Evolutionary conservation across 2,329 filamentous ascomycete genomes (phyloP).

Genomic region (Nemania diffusa): DNA sequence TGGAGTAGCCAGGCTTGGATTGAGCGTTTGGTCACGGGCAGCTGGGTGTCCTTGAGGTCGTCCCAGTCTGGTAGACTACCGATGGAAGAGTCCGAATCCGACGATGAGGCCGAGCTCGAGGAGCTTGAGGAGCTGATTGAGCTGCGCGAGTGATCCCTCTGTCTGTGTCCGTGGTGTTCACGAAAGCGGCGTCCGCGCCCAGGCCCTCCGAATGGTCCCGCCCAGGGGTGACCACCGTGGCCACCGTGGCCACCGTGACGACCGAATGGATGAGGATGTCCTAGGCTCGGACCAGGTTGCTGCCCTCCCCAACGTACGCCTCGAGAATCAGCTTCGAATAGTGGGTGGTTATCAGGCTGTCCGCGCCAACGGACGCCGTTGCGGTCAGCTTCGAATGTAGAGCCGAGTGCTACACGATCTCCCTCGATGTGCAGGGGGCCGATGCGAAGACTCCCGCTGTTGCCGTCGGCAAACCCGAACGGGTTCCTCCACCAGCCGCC

Average conservation of each 20-base stretch:
- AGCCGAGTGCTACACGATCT: conserved; percentile 57
- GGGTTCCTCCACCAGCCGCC: conserved; percentile 39
- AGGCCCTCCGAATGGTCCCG: conserved; percentile 10
- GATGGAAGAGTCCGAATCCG: conserved; percentile 55
- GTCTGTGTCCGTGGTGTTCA: conserved; percentile 4
- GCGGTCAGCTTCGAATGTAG: conserved; percentile 56
- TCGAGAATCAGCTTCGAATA: conserved; percentile 48
- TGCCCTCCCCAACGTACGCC: conserved; percentile 27
- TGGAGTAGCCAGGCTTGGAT: conserved; percentile 61
- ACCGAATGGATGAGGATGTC: conserved; percentile 13
- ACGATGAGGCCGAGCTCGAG: conserved; percentile 49
- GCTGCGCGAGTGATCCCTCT: conserved; percentile 25
- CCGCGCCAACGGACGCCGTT: conserved; percentile 60
- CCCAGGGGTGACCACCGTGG: conserved; percentile 24
- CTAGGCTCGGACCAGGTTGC: conserved; percentile 2
- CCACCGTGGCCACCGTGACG: conserved; percentile 7
- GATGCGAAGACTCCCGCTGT: conserved; percentile 48
- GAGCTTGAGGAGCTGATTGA: conserved; percentile 39
- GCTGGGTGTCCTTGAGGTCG: conserved; percentile 59
- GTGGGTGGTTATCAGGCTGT: conserved; percentile 53
- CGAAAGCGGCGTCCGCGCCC: conserved; percentile 26
- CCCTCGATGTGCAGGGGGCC: conserved; percentile 56
- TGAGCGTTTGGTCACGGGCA: conserved; percentile 57
- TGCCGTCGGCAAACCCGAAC: conserved; percentile 36
- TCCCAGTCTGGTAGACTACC: conserved; percentile 66